Conservation (phyloP, 1,284 basidiomycete genomes). For the Moesziomyces sp. region DNA sequence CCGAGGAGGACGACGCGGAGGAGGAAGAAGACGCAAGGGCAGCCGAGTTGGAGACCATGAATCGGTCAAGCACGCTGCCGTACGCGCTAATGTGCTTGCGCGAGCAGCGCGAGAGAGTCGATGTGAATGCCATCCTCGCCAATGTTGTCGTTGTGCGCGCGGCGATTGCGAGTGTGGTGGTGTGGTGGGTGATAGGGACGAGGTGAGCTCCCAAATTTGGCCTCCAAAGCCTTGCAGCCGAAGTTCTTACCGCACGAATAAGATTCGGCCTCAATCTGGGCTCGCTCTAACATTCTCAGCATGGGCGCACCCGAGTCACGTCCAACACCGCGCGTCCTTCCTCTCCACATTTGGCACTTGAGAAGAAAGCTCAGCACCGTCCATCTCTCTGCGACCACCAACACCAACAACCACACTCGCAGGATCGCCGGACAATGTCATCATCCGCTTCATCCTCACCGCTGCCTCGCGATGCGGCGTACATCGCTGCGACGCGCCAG, state of each 20-base stretch:
- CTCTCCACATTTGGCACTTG: not conserved
- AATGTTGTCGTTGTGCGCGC: not conserved
- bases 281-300: not conserved
- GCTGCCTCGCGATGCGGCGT: not conserved
- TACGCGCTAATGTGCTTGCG: conserved; percentile 26
- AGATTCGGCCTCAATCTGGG: not conserved
- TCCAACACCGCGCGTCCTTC: conserved; percentile 18
- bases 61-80: conserved; percentile 33
- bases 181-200: not conserved
- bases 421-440: not conserved
- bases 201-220: too few relatives aligned
- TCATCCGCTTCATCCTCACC: not conserved
- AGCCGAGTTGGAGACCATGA: conserved; percentile 15
- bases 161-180: not conserved
- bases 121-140: conserved; percentile 21
- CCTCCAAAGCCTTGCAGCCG: not conserved
- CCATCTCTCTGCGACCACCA: not conserved
- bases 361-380: not conserved
- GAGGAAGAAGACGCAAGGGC: not conserved
- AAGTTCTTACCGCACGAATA: conserved; percentile 11
- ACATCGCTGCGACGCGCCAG: conserved; percentile 20
- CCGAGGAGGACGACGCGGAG: conserved; percentile 5
- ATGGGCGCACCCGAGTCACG: not conserved
- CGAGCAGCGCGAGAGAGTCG: conserved; percentile 7
- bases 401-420: too few relatives aligned